Evolutionary conservation across 345 rosid genomes (phyloP), one percentile per base, ranked within the genome.

Genomic region (Populus pruinosa): DNA sequence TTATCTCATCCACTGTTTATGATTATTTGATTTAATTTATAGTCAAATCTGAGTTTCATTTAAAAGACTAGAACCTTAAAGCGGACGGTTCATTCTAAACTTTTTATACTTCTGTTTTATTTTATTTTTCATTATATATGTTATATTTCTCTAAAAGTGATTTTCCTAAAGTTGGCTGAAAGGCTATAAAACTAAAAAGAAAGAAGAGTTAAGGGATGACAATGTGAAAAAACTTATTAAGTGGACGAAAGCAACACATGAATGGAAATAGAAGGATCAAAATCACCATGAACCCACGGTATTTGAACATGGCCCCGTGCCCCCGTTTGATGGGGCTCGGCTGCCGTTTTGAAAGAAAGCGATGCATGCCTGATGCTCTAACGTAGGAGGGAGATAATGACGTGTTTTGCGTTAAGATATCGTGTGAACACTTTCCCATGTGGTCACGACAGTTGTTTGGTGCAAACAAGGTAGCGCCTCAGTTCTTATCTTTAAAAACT

Each of bases 371-470:
- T 5, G 18, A 7, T 50, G 59, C 20, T 50, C 20, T 53, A 53
- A 53, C n/a, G 59, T 6, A 18, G 59, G 23, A 53, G n/a, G 23
- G n/a, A 7, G 59, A 20, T 53, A 20, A 20, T 53, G 59, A 53
- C 59, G 59, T 53, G 59, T 6, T 53, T 53, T 23, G 56, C n/a
- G 20, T 18, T 53, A 53, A 6, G n/a, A 53, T 53, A 20, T 20
- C 18, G 59, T 2, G 7, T 6, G 23, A 20, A 20, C 9, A 53
- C 59, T 53, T 53, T 53, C 3, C 59, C 33, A 39, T 18, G 70
- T 67, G 71, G 31, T 69, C 85, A 76, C 84, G 63, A 78, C 74
- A 31, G 39, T 25, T 77, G 83, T 71, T 69, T 16, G 69, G 66
- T 53, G 70, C 69, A 61, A 70, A 85, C 67, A 47, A 71, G 81